phyloP scores from a whole-genome alignment of 192 early-diverging fungal species.

The Spizellomyces punctatus region DNA sequence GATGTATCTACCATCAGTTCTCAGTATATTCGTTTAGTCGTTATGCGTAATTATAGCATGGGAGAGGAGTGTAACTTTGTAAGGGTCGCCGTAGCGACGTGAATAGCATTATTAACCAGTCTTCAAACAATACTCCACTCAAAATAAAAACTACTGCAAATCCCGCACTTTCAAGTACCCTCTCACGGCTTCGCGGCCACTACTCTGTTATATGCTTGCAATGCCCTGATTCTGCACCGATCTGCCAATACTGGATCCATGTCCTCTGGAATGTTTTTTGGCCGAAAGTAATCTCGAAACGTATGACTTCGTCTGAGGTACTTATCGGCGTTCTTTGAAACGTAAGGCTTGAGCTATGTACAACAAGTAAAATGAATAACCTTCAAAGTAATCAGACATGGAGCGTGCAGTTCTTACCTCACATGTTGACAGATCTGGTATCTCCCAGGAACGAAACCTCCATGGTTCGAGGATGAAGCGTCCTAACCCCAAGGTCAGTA shows the following conservation, averaged over 20 bases:
- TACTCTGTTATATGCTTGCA: not conserved
- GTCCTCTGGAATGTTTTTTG: conserved; percentile 28
- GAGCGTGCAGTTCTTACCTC: conserved; percentile 22
- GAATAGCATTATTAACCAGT: too few relatives aligned
- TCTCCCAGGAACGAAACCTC: conserved; percentile 37
- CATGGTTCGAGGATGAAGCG: conserved; percentile 42
- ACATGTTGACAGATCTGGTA: conserved; percentile 34
- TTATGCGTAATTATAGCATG: not conserved
- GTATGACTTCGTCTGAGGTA: conserved; percentile 17
- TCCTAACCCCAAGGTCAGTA: conserved; percentile 16
- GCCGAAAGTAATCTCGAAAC: conserved; percentile 41
- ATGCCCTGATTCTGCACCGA: conserved; percentile 1
- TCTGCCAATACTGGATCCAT: conserved; percentile 15
- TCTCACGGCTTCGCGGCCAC: too few relatives aligned
- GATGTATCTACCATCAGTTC: not conserved
- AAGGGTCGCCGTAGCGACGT: too few relatives aligned
- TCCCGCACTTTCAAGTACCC: too few relatives aligned
- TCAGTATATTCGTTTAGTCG: not conserved
- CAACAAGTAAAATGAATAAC: not conserved
- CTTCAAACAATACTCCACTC: too few relatives aligned
- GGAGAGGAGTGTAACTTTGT: too few relatives aligned
- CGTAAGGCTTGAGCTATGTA: conserved; percentile 36
- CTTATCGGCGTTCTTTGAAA: conserved; percentile 27
- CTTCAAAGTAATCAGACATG: not conserved
- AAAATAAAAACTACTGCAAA: too few relatives aligned